Evolutionary conservation across 352 stramenopile genomes (phyloP), one percentile per base, ranked within the genome.

Genomic region (Globisporangium radiosum): DNA sequence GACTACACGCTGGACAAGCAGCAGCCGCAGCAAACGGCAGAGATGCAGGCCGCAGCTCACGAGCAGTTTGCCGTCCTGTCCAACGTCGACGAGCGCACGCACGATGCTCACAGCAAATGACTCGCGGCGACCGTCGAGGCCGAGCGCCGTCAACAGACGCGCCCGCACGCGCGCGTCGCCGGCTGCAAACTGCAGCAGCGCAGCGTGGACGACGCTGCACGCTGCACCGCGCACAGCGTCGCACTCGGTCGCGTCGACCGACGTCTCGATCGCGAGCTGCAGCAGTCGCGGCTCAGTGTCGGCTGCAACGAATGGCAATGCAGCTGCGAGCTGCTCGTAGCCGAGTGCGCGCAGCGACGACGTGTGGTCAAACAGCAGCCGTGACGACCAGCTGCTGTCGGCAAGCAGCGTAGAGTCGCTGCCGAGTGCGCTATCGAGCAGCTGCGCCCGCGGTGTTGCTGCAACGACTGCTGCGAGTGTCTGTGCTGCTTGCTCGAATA

Each of bases 331-430:
- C 7, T 73, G 52, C 8, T 49, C 17, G 54, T 81, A 90, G 2
- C 78, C 80, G 8, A 85, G 63, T 9, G 72, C 66, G 33, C 80
- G 74, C 5, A 86, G 59, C 1, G 60, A 62, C n/a, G 80, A 78
- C 14, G 65, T 61, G 33, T 79, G 75, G 33, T 90, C 78, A 43
- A 88, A 88, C 8, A 90, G 54, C 38, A 87, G 69, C 11, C 80
- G 62, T 17, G 78, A 78, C 13, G 64, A 68, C 77, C 77, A 90
- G 7, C 60, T 72, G n/a, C 66, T 65, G 40, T 81, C 69, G n/a
- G 76, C 37, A 50, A 81, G 37, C 2, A 81, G 59, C 4, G 7
- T 59, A 39, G 64, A 69, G 53, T 82, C 73, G 7, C 65, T 76
- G 45, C 45, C 17, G 49, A 7, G 60, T 67, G 47, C 59, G 52